Conservation (phyloP, 345 rosid species). For the Eucalyptus sp. region DNA sequence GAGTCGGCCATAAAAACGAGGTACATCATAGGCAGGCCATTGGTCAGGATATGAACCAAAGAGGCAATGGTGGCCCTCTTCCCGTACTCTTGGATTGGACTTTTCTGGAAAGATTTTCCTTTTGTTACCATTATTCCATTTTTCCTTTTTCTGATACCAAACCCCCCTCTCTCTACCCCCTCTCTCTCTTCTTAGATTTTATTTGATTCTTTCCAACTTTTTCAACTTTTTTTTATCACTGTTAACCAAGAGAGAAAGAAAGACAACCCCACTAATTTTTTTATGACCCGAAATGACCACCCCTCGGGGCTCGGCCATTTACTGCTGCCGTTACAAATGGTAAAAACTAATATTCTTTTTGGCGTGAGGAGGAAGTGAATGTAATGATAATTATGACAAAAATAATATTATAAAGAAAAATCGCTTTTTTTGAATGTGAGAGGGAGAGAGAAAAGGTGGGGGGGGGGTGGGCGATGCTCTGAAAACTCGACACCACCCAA, state of each 20-base stretch:
- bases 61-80: conserved; percentile 41
- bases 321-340: neutral
- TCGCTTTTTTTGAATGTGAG: neutral
- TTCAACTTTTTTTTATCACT: neutral
- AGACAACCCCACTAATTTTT: neutral
- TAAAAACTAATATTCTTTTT: neutral
- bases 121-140: conserved; percentile 61
- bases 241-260: neutral
- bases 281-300: neutral
- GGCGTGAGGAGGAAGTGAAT: conserved; percentile 8
- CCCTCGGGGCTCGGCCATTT: neutral
- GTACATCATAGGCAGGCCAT: conserved; percentile 28
- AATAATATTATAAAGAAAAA: neutral
- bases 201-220: neutral
- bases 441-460: neutral
- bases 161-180: neutral
- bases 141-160: conserved; percentile 50
- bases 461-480: neutral
- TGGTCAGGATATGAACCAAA: conserved; percentile 31
- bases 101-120: conserved; percentile 76
- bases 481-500: neutral
- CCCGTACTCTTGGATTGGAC: conserved; percentile 95
- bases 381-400: neutral
- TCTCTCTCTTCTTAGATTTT: neutral
- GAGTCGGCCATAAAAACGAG: conserved; percentile 23